phyloP scores from a whole-genome alignment of 1,284 basidiomycete genomes.

The Porogramme epimiltina region DNA sequence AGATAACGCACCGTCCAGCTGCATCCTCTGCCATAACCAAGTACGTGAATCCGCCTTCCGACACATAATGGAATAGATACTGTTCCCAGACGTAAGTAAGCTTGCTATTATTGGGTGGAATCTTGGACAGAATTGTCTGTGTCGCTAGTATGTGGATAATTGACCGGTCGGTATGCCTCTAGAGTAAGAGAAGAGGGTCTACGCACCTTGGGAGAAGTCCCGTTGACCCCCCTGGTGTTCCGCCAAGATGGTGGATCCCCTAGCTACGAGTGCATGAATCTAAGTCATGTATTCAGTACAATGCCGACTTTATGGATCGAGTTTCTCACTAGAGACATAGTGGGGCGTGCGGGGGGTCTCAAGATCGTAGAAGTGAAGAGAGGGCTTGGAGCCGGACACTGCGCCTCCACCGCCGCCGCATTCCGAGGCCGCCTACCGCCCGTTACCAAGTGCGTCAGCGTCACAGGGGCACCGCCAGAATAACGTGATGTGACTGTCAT shows the following conservation, averaged over 20 bases:
- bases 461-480: no score
- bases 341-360: neutral
- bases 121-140: conserved; percentile 91
- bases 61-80: conserved; percentile 95
- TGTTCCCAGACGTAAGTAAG: conserved; percentile 96
- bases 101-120: conserved; percentile 93
- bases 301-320: neutral
- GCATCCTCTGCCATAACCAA: conserved; percentile 94
- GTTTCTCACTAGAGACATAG: conserved; percentile 43
- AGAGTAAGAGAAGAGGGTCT: neutral
- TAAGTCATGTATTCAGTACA: conserved; percentile 27
- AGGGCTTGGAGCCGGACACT: neutral
- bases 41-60: conserved; percentile 84
- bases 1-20: conserved; percentile 68
- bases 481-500: neutral
- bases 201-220: conserved; percentile 82
- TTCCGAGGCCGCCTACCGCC: neutral
- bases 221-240: conserved; percentile 80
- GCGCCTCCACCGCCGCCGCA: neutral
- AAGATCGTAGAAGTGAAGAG: neutral
- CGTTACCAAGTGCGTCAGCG: conserved; percentile 19
- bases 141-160: conserved; percentile 55
- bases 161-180: neutral
- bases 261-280: conserved; percentile 90
- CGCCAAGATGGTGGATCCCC: conserved; percentile 77